Percentiles rank a stretch among this genome's conserved stretches.
phyloP scores from a whole-genome alignment of 164 flowering plant species.

The Umbellularia californica region DNA sequence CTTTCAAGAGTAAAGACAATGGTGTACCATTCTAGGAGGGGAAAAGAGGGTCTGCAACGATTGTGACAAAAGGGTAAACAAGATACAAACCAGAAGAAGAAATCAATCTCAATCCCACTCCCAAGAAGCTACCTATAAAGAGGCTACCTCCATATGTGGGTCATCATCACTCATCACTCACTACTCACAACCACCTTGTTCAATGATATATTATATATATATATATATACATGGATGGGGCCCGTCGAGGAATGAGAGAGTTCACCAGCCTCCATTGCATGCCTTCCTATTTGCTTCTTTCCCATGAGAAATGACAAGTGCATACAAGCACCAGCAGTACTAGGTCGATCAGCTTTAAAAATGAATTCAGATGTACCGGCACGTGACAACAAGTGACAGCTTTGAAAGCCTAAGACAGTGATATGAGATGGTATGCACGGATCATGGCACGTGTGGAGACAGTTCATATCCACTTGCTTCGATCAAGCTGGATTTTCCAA shows the following conservation, averaged over 20 bases:
- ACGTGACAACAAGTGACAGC: neutral
- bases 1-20: neutral
- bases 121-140: neutral
- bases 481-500: neutral
- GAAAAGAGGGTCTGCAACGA: neutral
- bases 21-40: neutral
- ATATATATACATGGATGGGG: neutral
- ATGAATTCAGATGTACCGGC: neutral
- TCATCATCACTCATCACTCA: neutral
- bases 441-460: neutral
- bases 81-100: too few species aligned
- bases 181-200: too few species aligned
- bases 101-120: neutral
- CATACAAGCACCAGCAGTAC: neutral
- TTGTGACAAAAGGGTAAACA: neutral
- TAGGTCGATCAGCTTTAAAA: neutral
- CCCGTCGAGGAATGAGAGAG: neutral
- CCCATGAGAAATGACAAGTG: too few species aligned
- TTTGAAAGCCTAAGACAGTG: neutral
- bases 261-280: too few species aligned
- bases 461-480: neutral
- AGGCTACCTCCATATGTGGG: neutral
- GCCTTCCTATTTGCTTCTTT: too few species aligned
- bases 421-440: neutral
- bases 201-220: too few species aligned